Evolutionary conservation across 2,329 filamentous ascomycete genomes (phyloP).

Genomic region (Calonectria hawksworthii): DNA sequence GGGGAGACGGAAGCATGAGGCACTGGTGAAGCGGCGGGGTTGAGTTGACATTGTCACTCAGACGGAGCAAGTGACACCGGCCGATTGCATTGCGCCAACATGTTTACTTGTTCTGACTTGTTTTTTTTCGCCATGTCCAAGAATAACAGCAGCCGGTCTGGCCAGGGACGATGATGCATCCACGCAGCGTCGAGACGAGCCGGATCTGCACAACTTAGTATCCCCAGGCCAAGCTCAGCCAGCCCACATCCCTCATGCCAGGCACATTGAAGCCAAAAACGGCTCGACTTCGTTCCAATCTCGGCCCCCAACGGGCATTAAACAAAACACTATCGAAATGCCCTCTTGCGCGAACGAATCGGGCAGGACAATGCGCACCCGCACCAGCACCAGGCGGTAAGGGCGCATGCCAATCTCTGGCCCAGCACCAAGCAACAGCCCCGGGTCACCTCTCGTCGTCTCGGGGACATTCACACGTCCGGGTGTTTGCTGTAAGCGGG

Average conservation of each 20-base stretch:
- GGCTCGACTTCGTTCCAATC: slow-evolving; percentile 1
- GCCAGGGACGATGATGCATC: neutral
- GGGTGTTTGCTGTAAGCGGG: slow-evolving; percentile 4
- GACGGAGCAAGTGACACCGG: slow-evolving; percentile 18
- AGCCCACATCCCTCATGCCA: slow-evolving; percentile 30
- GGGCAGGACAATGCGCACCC: slow-evolving; percentile 21
- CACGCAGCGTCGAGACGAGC: slow-evolving; percentile 11
- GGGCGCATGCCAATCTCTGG: slow-evolving; percentile 27
- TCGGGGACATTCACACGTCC: slow-evolving; percentile 21
- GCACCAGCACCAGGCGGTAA: slow-evolving; percentile 24
- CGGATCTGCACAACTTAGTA: slow-evolving; percentile 36
- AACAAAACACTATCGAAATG: neutral
- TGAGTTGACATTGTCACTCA: slow-evolving; percentile 7
- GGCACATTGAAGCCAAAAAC: slow-evolving; percentile 37
- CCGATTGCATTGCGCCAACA: neutral
- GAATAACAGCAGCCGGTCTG: neutral
- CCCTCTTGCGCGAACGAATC: neutral
- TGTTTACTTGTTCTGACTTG: neutral
- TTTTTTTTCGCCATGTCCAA: neutral
- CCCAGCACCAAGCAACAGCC: neutral
- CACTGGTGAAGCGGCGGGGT: slow-evolving; percentile 14
- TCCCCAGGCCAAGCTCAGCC: neutral
- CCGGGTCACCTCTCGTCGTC: slow-evolving; percentile 26
- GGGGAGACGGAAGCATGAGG: slow-evolving; percentile 12
- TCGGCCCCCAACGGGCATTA: slow-evolving; percentile 10